Evolutionary conservation across 345 rosid species (phyloP).

Genomic region (Atalantia buxifolia): DNA sequence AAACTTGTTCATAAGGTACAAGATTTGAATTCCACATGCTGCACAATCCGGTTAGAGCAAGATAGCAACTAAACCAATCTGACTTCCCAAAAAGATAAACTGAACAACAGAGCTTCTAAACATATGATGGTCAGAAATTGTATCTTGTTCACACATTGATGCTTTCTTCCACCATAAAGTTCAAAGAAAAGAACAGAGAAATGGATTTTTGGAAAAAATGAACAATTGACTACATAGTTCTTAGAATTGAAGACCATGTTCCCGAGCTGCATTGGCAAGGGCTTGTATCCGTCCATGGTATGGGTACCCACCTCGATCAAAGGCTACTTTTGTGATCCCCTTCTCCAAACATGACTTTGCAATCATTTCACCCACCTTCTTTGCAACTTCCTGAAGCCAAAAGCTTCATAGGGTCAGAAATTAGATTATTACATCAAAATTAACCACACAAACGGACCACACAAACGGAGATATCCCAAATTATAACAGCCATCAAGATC

Average conservation of each 20-base stretch:
- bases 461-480: background rate
- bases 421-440: background rate
- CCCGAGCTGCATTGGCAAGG: constrained; percentile 81
- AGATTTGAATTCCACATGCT: background rate
- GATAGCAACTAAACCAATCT: background rate
- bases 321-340: constrained; percentile 86
- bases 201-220: background rate
- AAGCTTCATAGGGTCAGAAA: constrained; percentile 5
- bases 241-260: constrained; percentile 77
- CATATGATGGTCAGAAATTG: background rate
- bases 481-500: background rate
- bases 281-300: constrained; percentile 91
- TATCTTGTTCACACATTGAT: background rate
- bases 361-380: constrained; percentile 75
- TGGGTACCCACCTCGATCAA: constrained; percentile 88
- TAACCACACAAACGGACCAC: background rate
- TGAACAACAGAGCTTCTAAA: background rate
- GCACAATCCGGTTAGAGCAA: background rate
- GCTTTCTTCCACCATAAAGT: background rate
- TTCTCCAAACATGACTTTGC: constrained; percentile 88
- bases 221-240: constrained; percentile 11
- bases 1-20: background rate
- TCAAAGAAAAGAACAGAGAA: constrained; percentile 1
- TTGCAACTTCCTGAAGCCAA: constrained; percentile 73
- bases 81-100: background rate